These are phyloP conservation scores for Trifolium dubium DNA, from an alignment of 306 rosid species.

Conservation along the genomic window DNA sequence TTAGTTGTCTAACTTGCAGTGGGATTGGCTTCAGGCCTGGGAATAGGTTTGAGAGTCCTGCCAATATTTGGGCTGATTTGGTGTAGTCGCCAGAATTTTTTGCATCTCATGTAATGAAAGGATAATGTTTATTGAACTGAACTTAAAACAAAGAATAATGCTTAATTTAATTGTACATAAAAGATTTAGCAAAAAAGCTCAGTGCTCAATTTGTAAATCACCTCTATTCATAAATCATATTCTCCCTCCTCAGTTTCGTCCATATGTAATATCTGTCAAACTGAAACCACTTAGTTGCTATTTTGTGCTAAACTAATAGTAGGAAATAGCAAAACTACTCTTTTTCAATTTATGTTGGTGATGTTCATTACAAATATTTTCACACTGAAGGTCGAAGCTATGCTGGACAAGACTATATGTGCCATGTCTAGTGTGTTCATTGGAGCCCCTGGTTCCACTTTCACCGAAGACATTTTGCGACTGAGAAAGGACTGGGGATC, in stretches of 20 bases:
- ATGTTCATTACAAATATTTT: slow-evolving; percentile 37
- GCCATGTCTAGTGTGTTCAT: slow-evolving; percentile 90
- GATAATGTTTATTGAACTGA: slow-evolving; percentile 1
- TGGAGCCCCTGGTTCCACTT: slow-evolving; percentile 96
- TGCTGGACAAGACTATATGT: slow-evolving; percentile 97
- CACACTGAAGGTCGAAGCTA: slow-evolving; percentile 83
- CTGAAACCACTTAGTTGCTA: neutral
- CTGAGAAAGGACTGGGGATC: slow-evolving; percentile 91
- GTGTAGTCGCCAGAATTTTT: no score
- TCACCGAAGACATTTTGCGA: slow-evolving; percentile 93
- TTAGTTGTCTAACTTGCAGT: slow-evolving; percentile 34
- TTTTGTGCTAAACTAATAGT: neutral
- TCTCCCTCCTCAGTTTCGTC: neutral
- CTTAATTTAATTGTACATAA: neutral
- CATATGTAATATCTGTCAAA: neutral
- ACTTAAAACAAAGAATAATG: neutral
- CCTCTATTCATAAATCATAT: neutral
- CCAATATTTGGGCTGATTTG: slow-evolving; percentile 5
- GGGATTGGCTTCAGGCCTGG: slow-evolving; percentile 20
- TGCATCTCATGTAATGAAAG: neutral
- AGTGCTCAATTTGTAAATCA: neutral
- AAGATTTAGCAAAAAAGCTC: neutral
- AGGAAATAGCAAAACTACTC: neutral
- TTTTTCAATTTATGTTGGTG: slow-evolving; percentile 22
- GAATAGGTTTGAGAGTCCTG: slow-evolving; percentile 19